phyloP scores from a whole-genome alignment of 139 green algal genomes.

The Tetradesmus obliquus region DNA sequence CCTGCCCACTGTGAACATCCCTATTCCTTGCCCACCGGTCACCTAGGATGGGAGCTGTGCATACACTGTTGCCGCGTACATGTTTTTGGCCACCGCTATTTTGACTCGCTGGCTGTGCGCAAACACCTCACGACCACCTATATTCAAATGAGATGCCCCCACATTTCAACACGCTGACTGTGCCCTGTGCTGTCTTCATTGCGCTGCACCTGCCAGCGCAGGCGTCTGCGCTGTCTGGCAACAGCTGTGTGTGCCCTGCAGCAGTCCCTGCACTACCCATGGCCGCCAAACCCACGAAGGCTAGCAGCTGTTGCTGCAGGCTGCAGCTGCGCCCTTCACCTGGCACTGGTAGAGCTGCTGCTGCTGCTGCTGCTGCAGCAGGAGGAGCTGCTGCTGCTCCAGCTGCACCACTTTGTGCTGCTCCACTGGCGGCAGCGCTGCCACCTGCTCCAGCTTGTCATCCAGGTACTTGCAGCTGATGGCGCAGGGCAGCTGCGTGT shows the following conservation, averaged over 20 bases:
- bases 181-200: no score
- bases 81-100: neutral
- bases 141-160: neutral
- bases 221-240: neutral
- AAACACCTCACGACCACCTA: neutral
- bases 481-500: constrained; percentile 12
- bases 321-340: neutral
- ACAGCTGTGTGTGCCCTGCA: neutral
- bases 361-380: neutral
- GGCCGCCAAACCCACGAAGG: neutral
- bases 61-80: neutral
- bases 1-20: neutral
- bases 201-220: neutral
- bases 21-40: neutral
- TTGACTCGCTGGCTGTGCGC: no score
- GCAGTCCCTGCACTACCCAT: neutral
- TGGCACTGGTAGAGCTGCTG: neutral
- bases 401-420: neutral
- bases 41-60: neutral
- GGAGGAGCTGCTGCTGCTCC: neutral
- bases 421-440: neutral
- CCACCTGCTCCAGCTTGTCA: neutral
- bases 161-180: no score
- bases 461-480: constrained; percentile 37
- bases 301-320: neutral